Conservation (phyloP, 2,329 filamentous ascomycete genomes). For the Chrysoporthe austroafricana region DNA sequence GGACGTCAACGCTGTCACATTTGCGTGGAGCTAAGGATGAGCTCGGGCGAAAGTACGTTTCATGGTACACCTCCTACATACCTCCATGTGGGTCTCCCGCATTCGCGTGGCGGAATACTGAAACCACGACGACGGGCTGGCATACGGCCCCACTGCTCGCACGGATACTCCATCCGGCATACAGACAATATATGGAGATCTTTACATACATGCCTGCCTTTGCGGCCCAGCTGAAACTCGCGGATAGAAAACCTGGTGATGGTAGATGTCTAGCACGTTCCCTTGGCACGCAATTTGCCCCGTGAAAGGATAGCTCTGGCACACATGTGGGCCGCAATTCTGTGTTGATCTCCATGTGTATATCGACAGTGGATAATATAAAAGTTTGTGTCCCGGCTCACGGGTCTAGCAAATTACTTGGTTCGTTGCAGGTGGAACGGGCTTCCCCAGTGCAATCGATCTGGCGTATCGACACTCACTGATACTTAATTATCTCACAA, state of each 20-base stretch:
- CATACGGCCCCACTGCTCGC: background rate
- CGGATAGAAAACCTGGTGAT: background rate
- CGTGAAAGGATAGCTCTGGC: background rate
- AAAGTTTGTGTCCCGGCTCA: background rate
- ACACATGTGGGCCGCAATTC: background rate
- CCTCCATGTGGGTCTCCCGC: constrained; percentile 19
- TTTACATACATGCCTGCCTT: background rate
- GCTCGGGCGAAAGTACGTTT: constrained; percentile 1
- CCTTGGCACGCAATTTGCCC: background rate
- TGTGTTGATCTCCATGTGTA: background rate
- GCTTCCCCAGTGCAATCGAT: constrained; percentile 10
- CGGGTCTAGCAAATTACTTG: background rate
- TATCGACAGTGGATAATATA: constrained; percentile 6
- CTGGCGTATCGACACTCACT: background rate
- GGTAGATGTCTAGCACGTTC: background rate
- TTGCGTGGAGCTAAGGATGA: background rate
- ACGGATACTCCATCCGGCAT: background rate
- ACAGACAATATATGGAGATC: background rate
- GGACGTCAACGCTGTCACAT: background rate
- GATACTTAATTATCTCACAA: background rate
- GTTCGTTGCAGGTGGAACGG: constrained; percentile 6
- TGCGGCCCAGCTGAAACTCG: constrained; percentile 9
- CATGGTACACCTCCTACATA: constrained; percentile 1
- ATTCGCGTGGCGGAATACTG: constrained; percentile 1
- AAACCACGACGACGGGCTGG: constrained; percentile 8